These are phyloP conservation scores for Tetratostichococcus sp. DNA, from an alignment of 139 green algal genomes.

Conservation along the genomic window DNA sequence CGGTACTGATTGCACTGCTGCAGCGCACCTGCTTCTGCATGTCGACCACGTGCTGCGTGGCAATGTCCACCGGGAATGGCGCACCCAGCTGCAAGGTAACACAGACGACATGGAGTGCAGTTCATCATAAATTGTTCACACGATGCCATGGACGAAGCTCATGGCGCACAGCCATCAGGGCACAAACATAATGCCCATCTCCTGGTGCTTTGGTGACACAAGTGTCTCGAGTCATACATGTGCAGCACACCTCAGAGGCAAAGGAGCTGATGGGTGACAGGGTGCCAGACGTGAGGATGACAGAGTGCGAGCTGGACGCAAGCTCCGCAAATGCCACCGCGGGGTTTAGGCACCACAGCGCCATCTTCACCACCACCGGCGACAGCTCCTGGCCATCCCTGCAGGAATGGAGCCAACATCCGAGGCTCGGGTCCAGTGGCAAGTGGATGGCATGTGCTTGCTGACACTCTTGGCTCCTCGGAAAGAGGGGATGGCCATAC, in stretches of 20 bases:
- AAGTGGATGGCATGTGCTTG: too few species aligned
- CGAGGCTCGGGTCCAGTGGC: too few species aligned
- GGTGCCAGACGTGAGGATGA: conserved; percentile 82
- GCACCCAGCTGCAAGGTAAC: conserved; percentile 43
- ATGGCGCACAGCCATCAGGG: too few species aligned
- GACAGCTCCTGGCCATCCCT: conserved; percentile 9
- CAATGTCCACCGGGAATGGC: conserved; percentile 67
- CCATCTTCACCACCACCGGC: conserved; percentile 25
- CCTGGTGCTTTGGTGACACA: too few species aligned
- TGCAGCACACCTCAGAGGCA: conserved; percentile 66
- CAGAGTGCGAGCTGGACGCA: conserved; percentile 27
- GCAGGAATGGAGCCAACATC: not conserved
- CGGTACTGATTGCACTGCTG: too few species aligned
- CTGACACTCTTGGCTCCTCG: too few species aligned
- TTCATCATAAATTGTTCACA: not conserved
- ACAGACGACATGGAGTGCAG: not conserved
- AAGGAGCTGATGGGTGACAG: conserved; percentile 86
- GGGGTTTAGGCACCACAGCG: conserved; percentile 87
- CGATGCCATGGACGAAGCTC: not conserved
- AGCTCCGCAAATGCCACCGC: conserved; percentile 50
- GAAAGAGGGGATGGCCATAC: too few species aligned
- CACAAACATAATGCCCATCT: not conserved
- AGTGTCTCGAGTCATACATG: not conserved
- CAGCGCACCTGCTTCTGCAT: conserved; percentile 76
- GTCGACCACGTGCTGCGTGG: conserved; percentile 87